Conservation (phyloP, 148 eudicot genomes). For the Rheum nobile region DNA sequence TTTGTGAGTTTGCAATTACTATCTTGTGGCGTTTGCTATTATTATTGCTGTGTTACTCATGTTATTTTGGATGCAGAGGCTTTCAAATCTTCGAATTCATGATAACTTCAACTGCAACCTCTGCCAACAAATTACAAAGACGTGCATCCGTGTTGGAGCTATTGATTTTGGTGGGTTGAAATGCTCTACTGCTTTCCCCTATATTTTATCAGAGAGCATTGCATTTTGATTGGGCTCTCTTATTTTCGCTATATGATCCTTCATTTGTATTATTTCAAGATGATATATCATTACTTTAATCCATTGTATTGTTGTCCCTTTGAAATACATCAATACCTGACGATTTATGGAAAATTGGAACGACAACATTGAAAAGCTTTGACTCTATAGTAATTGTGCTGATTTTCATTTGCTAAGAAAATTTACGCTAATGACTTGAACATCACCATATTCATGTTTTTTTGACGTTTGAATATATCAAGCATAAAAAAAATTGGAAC, state of each 20-base stretch:
- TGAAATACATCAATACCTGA: background rate
- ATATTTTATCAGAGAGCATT: background rate
- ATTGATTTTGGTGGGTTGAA: conserved; percentile 53
- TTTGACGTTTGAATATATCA: background rate
- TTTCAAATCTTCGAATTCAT: conserved; percentile 83
- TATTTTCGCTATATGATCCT: background rate
- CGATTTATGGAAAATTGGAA: background rate
- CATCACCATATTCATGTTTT: background rate
- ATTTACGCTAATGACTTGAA: background rate
- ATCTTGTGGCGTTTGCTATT: background rate
- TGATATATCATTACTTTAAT: background rate
- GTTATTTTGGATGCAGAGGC: conserved; percentile 43
- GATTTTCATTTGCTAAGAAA: background rate
- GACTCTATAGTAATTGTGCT: background rate
- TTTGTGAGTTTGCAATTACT: conserved; percentile 52
- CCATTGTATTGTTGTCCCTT: background rate
- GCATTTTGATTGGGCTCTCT: background rate
- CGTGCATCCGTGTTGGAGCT: conserved; percentile 68
- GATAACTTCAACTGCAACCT: conserved; percentile 63
- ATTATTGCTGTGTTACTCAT: conserved; percentile 1
- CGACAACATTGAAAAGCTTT: background rate
- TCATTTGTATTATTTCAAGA: background rate
- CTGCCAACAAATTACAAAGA: conserved; percentile 70
- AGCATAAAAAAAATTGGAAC: background rate
- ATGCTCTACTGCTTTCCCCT: background rate